Base-by-base conservation (phyloP, 1,139 yeast species). In the Williopsis jadinii region DNA sequence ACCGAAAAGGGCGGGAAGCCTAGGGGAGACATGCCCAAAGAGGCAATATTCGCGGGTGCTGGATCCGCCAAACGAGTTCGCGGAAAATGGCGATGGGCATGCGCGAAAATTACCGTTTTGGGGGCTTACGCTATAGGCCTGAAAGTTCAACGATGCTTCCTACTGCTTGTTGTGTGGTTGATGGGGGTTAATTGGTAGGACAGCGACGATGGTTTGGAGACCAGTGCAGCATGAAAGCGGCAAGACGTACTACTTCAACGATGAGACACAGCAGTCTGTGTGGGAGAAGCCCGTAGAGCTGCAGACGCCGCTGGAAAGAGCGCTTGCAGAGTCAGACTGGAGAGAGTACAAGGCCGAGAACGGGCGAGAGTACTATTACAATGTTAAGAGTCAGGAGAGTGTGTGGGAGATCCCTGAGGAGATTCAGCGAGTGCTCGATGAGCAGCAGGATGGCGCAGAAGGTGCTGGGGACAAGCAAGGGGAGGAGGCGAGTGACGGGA, bases 361-460 rank as follows among this genome's bases (percentile, higher is more conserved):
- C 14, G 94, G 92, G 1, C 67, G 66, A 43, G 67, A 67, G 30
- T 90, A 88, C 60, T 90, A 86, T 66, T 83, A 82, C 60, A 84
- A 85, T 56, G 67, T 68, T 15, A 61, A 62, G 14, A 76, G 90
- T 0, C 75, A 77, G 4, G 80, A 80, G 53, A 81, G 95, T 11
- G 80, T 84, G 0, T 90, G 97, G 97, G 86, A 80, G 26, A 60
- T 74, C 19, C 97, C 97, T 0, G 66, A 57, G 0, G 81, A 65
- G 19, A 44, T 46, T 5, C 46, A 44, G 14, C 9, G 10, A 32
- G 30, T 37, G 30, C 34, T 47, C 6, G 43, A 41, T 36, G 34
- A 38, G 42, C 50, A 36, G 28, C 36, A 35, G 5, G 34, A 28
- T 28, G 12, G 14, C 12, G 29, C 27, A 11, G 43, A 39, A 11